phyloP scores from a whole-genome alignment of 2,329 filamentous ascomycete species.

The Colletotrichum spaethianum region DNA sequence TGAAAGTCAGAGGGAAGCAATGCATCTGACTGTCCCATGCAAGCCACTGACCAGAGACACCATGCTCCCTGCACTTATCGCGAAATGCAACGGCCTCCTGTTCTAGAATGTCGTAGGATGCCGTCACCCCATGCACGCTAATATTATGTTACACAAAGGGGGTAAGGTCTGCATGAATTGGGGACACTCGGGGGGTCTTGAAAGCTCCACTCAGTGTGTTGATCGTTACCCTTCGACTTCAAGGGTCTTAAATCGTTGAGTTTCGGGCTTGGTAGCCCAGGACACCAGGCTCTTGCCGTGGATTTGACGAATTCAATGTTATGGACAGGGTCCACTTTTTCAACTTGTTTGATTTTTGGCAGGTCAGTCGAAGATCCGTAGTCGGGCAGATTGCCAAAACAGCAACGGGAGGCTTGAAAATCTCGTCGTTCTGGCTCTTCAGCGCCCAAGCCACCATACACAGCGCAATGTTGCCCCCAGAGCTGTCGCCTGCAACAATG shows the following conservation, averaged over 20 bases:
- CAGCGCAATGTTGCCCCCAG: constrained; percentile 68
- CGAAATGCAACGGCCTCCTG: constrained; percentile 66
- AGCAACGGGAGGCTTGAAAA: constrained; percentile 51
- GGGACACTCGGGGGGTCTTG: constrained; percentile 63
- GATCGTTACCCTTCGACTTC: neutral
- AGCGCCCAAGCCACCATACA: constrained; percentile 52
- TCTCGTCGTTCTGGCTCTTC: constrained; percentile 50
- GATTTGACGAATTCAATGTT: constrained; percentile 42
- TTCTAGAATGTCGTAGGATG: constrained; percentile 65
- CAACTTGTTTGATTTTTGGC: constrained; percentile 39
- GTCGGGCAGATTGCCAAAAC: constrained; percentile 60
- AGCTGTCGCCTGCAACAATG: constrained; percentile 67
- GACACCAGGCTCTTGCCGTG: constrained; percentile 47
- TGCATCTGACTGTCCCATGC: constrained; percentile 74
- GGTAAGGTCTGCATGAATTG: constrained; percentile 59
- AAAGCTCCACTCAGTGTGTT: constrained; percentile 42
- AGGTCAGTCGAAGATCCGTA: constrained; percentile 50
- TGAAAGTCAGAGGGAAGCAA: constrained; percentile 67
- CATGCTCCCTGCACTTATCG: constrained; percentile 58
- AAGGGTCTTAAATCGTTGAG: neutral
- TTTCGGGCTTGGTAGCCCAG: neutral
- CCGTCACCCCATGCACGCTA: constrained; percentile 66
- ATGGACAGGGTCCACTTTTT: constrained; percentile 46
- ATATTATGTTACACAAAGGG: constrained; percentile 52
- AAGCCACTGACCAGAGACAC: constrained; percentile 67